Percentiles rank a stretch among this genome's conserved stretches.
Evolutionary conservation across 306 rosid species (phyloP).

Genomic region (Medicago lupulina): DNA sequence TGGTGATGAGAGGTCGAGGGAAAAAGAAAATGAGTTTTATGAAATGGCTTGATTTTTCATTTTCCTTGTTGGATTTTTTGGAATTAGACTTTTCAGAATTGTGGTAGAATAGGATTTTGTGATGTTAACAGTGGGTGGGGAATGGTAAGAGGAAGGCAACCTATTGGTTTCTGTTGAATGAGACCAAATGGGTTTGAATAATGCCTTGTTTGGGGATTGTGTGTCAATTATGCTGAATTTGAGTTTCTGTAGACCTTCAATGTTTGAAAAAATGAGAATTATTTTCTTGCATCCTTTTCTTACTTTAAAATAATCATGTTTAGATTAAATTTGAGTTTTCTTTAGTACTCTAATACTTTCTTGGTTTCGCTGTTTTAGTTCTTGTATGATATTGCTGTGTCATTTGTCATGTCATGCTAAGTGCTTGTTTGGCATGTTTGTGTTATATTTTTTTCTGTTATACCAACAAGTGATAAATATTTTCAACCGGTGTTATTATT

Average conservation of each 20-base stretch:
- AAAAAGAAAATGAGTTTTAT: background rate
- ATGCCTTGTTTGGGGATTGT: constrained; percentile 49
- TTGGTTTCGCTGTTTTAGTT: too few relatives aligned
- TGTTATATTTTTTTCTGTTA: too few relatives aligned
- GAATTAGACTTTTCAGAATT: background rate
- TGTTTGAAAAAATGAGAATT: background rate
- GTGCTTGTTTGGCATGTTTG: too few relatives aligned
- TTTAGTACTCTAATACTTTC: too few relatives aligned
- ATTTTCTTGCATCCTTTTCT: background rate
- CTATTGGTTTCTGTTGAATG: constrained; percentile 50
- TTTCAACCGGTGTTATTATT: too few relatives aligned
- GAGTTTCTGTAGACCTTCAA: constrained; percentile 33
- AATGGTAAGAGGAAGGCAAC: constrained; percentile 9
- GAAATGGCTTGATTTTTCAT: constrained; percentile 34
- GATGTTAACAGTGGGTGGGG: constrained; percentile 33
- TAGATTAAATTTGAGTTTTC: too few relatives aligned
- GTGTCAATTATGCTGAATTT: constrained; percentile 34
- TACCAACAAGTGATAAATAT: too few relatives aligned
- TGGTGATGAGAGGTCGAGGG: background rate
- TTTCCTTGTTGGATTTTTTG: constrained; percentile 21
- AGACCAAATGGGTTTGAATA: constrained; percentile 61
- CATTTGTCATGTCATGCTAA: too few relatives aligned
- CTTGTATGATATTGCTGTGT: too few relatives aligned
- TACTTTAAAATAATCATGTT: background rate
- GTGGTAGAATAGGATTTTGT: constrained; percentile 46